phyloP scores from a whole-genome alignment of 805 yeast species.

The Lipomyces yamadae region DNA sequence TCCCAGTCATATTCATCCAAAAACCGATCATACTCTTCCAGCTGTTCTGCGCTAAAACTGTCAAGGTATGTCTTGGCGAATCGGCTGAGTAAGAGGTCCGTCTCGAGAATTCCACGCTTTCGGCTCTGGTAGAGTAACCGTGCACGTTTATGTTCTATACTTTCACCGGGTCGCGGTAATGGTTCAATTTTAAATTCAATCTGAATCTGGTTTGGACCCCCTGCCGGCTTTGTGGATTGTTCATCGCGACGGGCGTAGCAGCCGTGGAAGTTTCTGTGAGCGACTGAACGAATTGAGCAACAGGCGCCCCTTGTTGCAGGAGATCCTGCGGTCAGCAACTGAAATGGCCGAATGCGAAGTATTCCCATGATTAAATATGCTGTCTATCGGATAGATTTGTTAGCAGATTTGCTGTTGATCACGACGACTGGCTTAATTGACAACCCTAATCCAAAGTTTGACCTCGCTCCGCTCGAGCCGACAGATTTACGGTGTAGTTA shows the following conservation, averaged over 20 bases:
- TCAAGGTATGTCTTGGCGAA: constrained; percentile 79
- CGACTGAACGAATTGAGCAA: neutral
- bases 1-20: constrained; percentile 99
- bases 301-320: neutral
- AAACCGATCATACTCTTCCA: constrained; percentile 72
- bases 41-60: constrained; percentile 62
- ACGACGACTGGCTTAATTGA: neutral
- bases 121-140: constrained; percentile 88
- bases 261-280: neutral
- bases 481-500: no score
- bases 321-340: neutral
- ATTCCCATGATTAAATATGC: neutral
- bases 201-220: constrained; percentile 40
- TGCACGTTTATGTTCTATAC: constrained; percentile 76
- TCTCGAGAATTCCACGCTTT: constrained; percentile 92
- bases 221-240: neutral
- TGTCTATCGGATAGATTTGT: neutral
- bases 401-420: neutral
- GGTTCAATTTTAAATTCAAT: constrained; percentile 75
- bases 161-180: constrained; percentile 73
- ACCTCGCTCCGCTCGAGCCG: no score
- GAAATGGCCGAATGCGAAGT: neutral
- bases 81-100: constrained; percentile 81
- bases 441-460: neutral
- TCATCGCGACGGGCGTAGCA: neutral